Conservation (phyloP, 1,284 basidiomycete genomes). For the Hymenochaete sp. region DNA sequence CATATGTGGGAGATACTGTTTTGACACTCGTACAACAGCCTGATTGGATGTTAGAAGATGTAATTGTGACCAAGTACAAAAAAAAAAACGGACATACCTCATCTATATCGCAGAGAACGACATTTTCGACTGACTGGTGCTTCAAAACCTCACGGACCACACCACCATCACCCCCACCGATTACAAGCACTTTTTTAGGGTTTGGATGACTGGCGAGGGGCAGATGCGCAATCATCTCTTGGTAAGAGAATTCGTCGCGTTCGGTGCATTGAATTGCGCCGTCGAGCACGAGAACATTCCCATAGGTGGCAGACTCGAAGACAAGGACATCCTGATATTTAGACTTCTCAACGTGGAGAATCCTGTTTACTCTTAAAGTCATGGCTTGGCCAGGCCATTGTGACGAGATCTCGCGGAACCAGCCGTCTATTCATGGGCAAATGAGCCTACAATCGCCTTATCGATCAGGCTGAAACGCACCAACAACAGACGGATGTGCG, state of each 20-base stretch:
- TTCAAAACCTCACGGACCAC: slow-evolving; percentile 97
- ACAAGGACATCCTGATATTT: slow-evolving; percentile 94
- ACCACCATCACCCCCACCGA: slow-evolving; percentile 94
- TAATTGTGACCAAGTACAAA: neutral
- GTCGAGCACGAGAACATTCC: slow-evolving; percentile 94
- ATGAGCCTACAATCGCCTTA: neutral
- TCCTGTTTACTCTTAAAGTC: slow-evolving; percentile 92
- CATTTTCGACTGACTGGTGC: slow-evolving; percentile 85
- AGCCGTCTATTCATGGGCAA: slow-evolving; percentile 60
- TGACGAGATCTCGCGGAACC: slow-evolving; percentile 94
- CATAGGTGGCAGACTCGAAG: slow-evolving; percentile 90
- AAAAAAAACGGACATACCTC: slow-evolving; percentile 43
- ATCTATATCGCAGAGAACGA: slow-evolving; percentile 97
- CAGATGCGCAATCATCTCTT: slow-evolving; percentile 98
- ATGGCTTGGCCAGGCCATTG: slow-evolving; percentile 98
- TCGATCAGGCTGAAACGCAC: neutral
- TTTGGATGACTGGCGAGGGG: slow-evolving; percentile 94
- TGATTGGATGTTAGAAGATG: slow-evolving; percentile 25
- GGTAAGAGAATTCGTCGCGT: slow-evolving; percentile 98
- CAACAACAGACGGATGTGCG: slow-evolving; percentile 8
- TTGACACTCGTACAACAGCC: slow-evolving; percentile 95
- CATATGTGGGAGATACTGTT: slow-evolving; percentile 92
- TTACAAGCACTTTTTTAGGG: slow-evolving; percentile 92
- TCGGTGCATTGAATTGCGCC: slow-evolving; percentile 96
- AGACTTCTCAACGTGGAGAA: slow-evolving; percentile 91